Percentiles rank a stretch among this genome's conserved stretches.
Conservation (phyloP, 495 filamentous ascomycete species). For the Trichocladium uniseriatum region DNA sequence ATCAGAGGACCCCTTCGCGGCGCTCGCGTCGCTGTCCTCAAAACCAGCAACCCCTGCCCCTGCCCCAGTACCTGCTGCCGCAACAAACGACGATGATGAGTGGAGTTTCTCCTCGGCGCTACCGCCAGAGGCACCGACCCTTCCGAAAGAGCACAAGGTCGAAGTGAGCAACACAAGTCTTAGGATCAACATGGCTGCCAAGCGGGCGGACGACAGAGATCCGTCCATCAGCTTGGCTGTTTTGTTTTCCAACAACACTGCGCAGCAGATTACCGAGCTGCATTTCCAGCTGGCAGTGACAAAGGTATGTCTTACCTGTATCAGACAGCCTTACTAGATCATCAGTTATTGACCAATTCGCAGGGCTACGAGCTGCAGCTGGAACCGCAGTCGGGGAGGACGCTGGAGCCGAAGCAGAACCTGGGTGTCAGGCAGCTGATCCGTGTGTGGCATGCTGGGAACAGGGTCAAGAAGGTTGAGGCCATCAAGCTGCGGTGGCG, state of each 20-base stretch:
- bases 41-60: constrained; percentile 31
- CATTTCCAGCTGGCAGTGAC: constrained; percentile 90
- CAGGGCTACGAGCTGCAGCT: constrained; percentile 74
- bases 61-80: constrained; percentile 19
- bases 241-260: constrained; percentile 69
- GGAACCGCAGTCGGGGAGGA: constrained; percentile 71
- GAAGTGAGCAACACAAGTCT: constrained; percentile 41
- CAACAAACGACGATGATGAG: constrained; percentile 60
- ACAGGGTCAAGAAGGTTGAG: constrained; percentile 60
- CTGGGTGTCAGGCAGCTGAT: constrained; percentile 79
- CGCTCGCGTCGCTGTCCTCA: constrained; percentile 47
- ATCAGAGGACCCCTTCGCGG: constrained; percentile 58
- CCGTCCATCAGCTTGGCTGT: constrained; percentile 54
- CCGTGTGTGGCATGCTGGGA: constrained; percentile 54
- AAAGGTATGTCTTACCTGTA: too few species aligned
- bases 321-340: too few species aligned
- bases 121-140: constrained; percentile 45
- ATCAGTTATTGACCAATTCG: too few species aligned
- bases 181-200: constrained; percentile 44
- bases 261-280: constrained; percentile 61
- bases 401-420: constrained; percentile 61
- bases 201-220: constrained; percentile 35
- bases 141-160: constrained; percentile 38
- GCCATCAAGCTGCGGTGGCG: constrained; percentile 83
- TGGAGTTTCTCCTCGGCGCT: constrained; percentile 90